Evolutionary conservation across 176 grass and related monocot genomes (phyloP).

Genomic region (Alloteropsis semialata): DNA sequence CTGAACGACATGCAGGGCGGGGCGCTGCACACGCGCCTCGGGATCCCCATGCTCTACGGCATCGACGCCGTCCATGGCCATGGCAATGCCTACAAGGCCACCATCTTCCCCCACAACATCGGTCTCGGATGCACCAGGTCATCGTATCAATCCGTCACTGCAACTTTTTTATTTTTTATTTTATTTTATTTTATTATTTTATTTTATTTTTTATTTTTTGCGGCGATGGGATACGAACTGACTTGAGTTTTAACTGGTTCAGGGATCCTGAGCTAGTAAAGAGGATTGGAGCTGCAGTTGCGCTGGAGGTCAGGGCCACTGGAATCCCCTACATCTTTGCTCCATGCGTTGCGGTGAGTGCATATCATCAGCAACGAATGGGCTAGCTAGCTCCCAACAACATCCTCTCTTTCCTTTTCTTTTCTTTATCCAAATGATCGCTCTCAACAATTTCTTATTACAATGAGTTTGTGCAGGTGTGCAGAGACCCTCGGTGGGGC

Average conservation of each 20-base stretch:
- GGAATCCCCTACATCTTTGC: slow-evolving; percentile 74
- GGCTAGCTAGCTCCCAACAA: too few species aligned
- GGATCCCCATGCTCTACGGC: slow-evolving; percentile 83
- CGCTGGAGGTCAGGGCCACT: slow-evolving; percentile 64
- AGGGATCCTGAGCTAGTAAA: slow-evolving; percentile 66
- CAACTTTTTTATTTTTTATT: too few species aligned
- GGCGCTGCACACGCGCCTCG: slow-evolving; percentile 50
- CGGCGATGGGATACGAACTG: too few species aligned
- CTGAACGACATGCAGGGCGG: not conserved
- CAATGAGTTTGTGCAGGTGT: slow-evolving; percentile 41
- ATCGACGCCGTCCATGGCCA: slow-evolving; percentile 88
- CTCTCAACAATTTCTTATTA: not conserved
- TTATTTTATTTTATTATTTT: too few species aligned
- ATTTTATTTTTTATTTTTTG: too few species aligned
- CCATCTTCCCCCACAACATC: slow-evolving; percentile 84
- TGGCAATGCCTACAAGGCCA: slow-evolving; percentile 73
- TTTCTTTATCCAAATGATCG: too few species aligned
- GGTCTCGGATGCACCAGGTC: slow-evolving; percentile 63
- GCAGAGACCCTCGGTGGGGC: slow-evolving; percentile 79
- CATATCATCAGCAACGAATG: too few species aligned
- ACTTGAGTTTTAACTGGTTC: not conserved
- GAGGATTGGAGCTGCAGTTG: slow-evolving; percentile 61
- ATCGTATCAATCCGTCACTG: too few species aligned
- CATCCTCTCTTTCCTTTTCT: too few species aligned
- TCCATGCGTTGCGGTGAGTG: slow-evolving; percentile 31